A percentile compares a stretch with the other conserved stretches of the same genome.
phyloP scores from a whole-genome alignment of 176 grass and related monocot genomes.

The Phragmites australis region DNA sequence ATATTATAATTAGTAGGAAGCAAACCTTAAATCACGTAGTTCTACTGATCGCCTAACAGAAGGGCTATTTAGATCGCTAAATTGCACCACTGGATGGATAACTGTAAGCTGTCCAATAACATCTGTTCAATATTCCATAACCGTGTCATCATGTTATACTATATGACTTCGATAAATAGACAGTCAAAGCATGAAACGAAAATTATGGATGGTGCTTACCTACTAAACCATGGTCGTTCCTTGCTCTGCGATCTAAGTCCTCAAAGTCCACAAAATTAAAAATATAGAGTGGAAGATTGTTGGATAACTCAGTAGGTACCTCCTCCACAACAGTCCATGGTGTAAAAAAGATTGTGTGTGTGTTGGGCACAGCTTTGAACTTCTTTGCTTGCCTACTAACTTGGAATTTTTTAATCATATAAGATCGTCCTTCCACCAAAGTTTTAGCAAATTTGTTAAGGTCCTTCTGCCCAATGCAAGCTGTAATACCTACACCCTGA shows the following conservation, averaged over 20 bases:
- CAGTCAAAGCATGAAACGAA: no score
- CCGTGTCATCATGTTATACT: no score
- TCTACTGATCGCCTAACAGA: background rate
- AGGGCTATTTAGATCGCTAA: background rate
- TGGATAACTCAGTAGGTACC: background rate
- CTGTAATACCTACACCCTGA: background rate
- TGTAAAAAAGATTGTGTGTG: background rate
- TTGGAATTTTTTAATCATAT: background rate
- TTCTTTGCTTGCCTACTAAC: background rate
- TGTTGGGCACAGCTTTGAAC: background rate
- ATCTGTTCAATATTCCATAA: background rate
- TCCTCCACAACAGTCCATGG: conserved; percentile 13
- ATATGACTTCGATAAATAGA: no score
- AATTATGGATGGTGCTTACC: background rate
- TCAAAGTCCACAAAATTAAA: conserved; percentile 13
- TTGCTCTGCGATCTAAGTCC: background rate
- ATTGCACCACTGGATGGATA: background rate
- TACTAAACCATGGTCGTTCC: background rate
- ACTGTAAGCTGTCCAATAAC: background rate
- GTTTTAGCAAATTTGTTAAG: background rate
- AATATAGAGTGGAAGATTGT: background rate
- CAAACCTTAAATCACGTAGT: background rate
- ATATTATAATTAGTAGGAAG: background rate
- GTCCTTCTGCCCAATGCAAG: background rate
- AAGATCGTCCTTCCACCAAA: background rate